Evolutionary conservation across 2,329 filamentous ascomycete genomes (phyloP).

Genomic region (Microdochium nivale): DNA sequence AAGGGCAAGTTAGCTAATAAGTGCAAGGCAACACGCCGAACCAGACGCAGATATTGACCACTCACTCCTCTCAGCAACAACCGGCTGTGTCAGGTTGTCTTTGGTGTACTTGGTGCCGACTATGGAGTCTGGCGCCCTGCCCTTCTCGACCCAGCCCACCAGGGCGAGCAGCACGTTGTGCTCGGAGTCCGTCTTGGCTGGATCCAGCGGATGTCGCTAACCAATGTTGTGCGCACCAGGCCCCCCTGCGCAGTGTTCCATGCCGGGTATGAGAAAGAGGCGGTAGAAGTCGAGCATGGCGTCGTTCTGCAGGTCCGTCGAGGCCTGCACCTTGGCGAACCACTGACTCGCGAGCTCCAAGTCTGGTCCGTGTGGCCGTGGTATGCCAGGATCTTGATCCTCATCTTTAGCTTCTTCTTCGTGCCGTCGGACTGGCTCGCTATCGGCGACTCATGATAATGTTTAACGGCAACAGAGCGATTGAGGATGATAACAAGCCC

Average conservation of each 20-base stretch:
- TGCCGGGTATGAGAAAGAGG: slow-evolving; percentile 10
- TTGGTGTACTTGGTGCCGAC: slow-evolving; percentile 8
- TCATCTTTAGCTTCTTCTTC: no score
- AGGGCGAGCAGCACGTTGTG: slow-evolving; percentile 7
- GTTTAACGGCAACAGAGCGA: no score
- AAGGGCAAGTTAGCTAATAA: background rate
- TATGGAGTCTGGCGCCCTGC: slow-evolving; percentile 3
- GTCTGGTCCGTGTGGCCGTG: slow-evolving; percentile 10
- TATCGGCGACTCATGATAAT: no score
- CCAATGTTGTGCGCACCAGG: slow-evolving; percentile 8
- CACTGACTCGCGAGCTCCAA: slow-evolving; percentile 5
- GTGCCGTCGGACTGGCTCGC: no score
- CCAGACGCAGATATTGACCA: no score
- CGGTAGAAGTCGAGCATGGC: slow-evolving; percentile 20
- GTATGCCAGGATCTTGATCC: slow-evolving; percentile 9
- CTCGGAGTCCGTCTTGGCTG: slow-evolving; percentile 4
- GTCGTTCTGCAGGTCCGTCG: slow-evolving; percentile 3
- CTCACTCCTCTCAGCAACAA: slow-evolving; percentile 7
- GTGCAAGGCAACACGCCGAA: background rate
- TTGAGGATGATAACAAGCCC: no score
- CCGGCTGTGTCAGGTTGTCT: slow-evolving; percentile 4
- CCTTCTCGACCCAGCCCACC: slow-evolving; percentile 8
- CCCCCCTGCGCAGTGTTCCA: slow-evolving; percentile 9
- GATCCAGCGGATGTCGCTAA: slow-evolving; percentile 6
- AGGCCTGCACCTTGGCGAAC: slow-evolving; percentile 6